Percentiles rank a stretch among this genome's conserved stretches.
These are phyloP conservation scores for Alternaria brassicae DNA, from an alignment of 2,329 filamentous ascomycete species.

Conservation along the genomic window DNA sequence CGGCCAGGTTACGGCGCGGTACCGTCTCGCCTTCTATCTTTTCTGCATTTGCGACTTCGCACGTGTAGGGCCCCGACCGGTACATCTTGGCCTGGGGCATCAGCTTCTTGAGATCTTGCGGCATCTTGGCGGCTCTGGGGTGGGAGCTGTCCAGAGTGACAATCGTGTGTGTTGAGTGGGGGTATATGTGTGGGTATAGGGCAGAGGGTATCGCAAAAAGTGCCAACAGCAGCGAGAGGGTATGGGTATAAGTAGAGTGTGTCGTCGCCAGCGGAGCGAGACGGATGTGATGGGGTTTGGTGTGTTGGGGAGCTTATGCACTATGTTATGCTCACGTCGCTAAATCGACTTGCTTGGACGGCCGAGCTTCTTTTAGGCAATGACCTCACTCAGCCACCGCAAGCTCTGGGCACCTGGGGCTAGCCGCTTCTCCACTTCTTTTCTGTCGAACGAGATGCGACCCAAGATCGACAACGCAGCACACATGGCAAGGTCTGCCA, in stretches of 20 bases:
- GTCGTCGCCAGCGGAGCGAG: slow-evolving; percentile 35
- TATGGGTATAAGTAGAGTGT: slow-evolving; percentile 11
- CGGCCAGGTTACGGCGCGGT: slow-evolving; percentile 75
- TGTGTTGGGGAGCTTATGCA: slow-evolving; percentile 16
- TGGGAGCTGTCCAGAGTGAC: slow-evolving; percentile 11
- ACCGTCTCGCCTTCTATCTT: slow-evolving; percentile 82
- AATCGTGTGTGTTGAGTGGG: slow-evolving; percentile 18
- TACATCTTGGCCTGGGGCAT: slow-evolving; percentile 56
- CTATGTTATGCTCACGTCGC: slow-evolving; percentile 17
- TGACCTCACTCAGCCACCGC: slow-evolving; percentile 28
- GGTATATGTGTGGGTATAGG: slow-evolving; percentile 12
- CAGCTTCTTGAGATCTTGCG: slow-evolving; percentile 56
- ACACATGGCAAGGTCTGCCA: background rate
- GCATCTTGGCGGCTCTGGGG: slow-evolving; percentile 34
- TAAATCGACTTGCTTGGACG: slow-evolving; percentile 16
- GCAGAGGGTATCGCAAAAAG: slow-evolving; percentile 31
- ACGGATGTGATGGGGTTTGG: slow-evolving; percentile 18
- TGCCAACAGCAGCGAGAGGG: slow-evolving; percentile 20
- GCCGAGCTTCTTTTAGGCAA: slow-evolving; percentile 25
- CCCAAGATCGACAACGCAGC: slow-evolving; percentile 15
- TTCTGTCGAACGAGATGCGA: slow-evolving; percentile 1
- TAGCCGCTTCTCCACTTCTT: slow-evolving; percentile 13
- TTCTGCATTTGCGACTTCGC: slow-evolving; percentile 72
- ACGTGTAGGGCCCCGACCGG: slow-evolving; percentile 75
- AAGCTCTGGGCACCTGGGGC: slow-evolving; percentile 6